Conservation (phyloP, 495 filamentous ascomycete genomes). For the Aspergillus bridgeri region DNA sequence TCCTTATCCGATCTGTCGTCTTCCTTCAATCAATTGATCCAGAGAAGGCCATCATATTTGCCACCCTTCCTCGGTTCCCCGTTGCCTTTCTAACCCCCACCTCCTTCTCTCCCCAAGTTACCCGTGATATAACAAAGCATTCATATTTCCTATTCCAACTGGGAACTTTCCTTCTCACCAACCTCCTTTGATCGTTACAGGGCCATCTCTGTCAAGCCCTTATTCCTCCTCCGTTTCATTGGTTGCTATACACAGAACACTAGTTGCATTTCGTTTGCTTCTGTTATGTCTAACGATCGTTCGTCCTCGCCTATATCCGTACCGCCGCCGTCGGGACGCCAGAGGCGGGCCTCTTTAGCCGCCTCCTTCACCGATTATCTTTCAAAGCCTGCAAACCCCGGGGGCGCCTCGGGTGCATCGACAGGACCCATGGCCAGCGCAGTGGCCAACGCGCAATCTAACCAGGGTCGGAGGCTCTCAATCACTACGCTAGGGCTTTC, state of each 20-base stretch:
- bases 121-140: no score
- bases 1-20: neutral
- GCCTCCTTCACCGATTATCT: slow-evolving; percentile 47
- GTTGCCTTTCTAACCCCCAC: neutral
- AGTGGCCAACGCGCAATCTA: slow-evolving; percentile 56
- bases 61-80: neutral
- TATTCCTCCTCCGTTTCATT: neutral
- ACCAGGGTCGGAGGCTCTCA: slow-evolving; percentile 80
- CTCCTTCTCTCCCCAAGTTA: no score
- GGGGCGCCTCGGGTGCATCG: slow-evolving; percentile 34
- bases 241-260: neutral
- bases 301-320: slow-evolving; percentile 47
- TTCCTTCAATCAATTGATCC: neutral
- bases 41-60: neutral
- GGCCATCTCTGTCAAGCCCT: slow-evolving; percentile 8
- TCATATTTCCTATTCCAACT: neutral
- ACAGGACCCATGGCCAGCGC: slow-evolving; percentile 65
- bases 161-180: neutral
- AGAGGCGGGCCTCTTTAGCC: slow-evolving; percentile 48
- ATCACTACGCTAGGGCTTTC: slow-evolving; percentile 81
- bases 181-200: neutral
- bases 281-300: slow-evolving; percentile 48
- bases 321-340: slow-evolving; percentile 36
- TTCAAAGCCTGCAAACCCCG: slow-evolving; percentile 33
- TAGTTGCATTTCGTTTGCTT: neutral